Evolutionary conservation across 2,329 filamentous ascomycete species (phyloP), one percentile per base, ranked within the genome.

Genomic region (Exophiala spinifera): DNA sequence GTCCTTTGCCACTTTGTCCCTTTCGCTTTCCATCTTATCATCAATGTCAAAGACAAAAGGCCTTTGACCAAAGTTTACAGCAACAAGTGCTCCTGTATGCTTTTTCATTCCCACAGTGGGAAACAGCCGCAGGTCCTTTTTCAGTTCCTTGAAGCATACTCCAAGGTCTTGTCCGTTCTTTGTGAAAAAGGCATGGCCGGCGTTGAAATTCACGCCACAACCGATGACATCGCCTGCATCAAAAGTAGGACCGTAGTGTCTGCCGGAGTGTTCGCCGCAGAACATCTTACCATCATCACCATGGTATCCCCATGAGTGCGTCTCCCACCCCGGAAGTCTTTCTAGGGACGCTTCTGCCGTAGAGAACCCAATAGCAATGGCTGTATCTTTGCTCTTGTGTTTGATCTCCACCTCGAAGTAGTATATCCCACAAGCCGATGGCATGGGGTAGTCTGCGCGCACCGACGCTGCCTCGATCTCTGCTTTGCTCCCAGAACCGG

Each of bases 1-100:
- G 20, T 87, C 81, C 14, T 72, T 70, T 49, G 81, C 76, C 10
- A 90, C 78, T 3, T 69, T 73, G n/a, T 70, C 65, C 65, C 81
- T 81, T 69, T 90, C 85, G 62, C 77, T 75, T 82, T 88, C 65
- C 57, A 60, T 86, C 79, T 94, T 82, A 56, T 82, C 81, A 70
- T 96, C 89, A 63, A 99, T 97, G 69, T 96, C 89, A 72, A 87
- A 99, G 42, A 89, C 80, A 70, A 97, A 97, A 3, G 88, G 87
- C 49, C 80, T 81, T 70, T 83, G 81, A 31, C 83, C 83, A 67
- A 86, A 85, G 65, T 86, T 86, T 31, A 77, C 79, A 40, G 73
- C 75, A 19, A 86, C 64, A 57, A 81, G 80, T 53, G 84, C 81
- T 46, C 77, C 76, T 1, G 79, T 76, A 62, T 76, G 68, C 53